These are phyloP conservation scores for Salvia hispanica DNA, from an alignment of 257 asterid genomes.

Conservation along the genomic window DNA sequence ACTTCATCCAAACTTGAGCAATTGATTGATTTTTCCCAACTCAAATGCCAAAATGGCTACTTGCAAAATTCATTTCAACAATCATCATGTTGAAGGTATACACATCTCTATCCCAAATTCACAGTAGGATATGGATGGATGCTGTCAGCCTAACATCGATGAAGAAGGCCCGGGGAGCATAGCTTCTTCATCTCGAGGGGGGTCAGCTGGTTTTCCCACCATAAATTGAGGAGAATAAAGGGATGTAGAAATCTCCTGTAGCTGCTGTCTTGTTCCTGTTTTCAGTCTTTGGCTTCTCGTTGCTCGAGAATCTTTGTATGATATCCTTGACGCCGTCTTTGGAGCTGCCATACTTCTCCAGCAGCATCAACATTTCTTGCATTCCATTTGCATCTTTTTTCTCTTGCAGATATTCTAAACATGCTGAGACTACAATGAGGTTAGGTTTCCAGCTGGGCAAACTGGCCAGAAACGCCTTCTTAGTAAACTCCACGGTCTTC, in stretches of 20 bases:
- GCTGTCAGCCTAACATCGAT: background rate
- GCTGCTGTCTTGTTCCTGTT: background rate
- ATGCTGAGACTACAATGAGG: conserved; percentile 35
- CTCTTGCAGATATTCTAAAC: conserved; percentile 45
- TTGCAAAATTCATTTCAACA: too few relatives aligned
- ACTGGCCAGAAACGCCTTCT: conserved; percentile 32
- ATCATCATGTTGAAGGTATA: too few relatives aligned
- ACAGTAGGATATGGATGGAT: background rate
- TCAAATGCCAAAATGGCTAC: too few relatives aligned
- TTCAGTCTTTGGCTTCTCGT: conserved; percentile 16
- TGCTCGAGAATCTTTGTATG: conserved; percentile 21
- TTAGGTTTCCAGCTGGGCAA: conserved; percentile 30
- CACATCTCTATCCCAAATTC: background rate
- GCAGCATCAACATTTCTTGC: conserved; percentile 38
- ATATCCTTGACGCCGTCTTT: conserved; percentile 35
- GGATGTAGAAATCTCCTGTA: background rate
- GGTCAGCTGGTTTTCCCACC: background rate
- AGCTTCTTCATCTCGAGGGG: background rate
- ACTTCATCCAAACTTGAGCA: background rate
- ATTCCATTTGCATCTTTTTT: conserved; percentile 42
- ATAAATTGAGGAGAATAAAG: conserved; percentile 2
- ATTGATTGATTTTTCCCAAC: background rate
- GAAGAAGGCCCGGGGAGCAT: background rate
- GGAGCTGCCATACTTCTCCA: conserved; percentile 38
- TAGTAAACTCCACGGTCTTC: conserved; percentile 43